A percentile compares a stretch with the other conserved stretches of the same genome.
phyloP scores from a whole-genome alignment of 2,329 filamentous ascomycete species.

The Chrysosporium keratinophilum region DNA sequence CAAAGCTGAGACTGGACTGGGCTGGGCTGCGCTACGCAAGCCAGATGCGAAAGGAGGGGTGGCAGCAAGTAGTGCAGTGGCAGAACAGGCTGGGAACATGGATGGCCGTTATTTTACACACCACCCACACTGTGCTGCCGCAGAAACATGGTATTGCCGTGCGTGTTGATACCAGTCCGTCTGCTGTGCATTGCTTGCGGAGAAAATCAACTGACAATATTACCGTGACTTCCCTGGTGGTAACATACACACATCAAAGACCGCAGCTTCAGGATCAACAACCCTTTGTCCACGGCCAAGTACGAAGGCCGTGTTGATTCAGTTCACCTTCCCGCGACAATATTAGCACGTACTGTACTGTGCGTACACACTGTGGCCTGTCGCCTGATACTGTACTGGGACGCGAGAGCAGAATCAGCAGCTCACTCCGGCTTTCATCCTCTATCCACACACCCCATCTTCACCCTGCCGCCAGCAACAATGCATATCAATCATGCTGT shows the following conservation, averaged over 20 bases:
- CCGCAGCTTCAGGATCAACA: too few relatives aligned
- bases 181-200: background rate
- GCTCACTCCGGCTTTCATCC: background rate
- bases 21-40: slow-evolving; percentile 4
- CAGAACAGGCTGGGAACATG: slow-evolving; percentile 3
- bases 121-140: background rate
- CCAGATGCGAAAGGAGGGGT: slow-evolving; percentile 1
- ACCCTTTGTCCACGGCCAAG: too few relatives aligned
- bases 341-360: too few relatives aligned
- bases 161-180: slow-evolving; percentile 1
- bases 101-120: slow-evolving; percentile 6
- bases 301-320: too few relatives aligned
- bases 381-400: background rate
- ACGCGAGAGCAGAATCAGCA: background rate
- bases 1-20: background rate
- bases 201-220: background rate
- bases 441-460: background rate
- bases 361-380: background rate
- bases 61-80: background rate
- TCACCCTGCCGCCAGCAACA: background rate
- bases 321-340: background rate
- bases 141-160: background rate
- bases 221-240: background rate
- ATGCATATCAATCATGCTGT: background rate
- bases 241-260: background rate